phyloP scores from a whole-genome alignment of 2,329 filamentous ascomycete genomes.

The Helotiales sp. region DNA sequence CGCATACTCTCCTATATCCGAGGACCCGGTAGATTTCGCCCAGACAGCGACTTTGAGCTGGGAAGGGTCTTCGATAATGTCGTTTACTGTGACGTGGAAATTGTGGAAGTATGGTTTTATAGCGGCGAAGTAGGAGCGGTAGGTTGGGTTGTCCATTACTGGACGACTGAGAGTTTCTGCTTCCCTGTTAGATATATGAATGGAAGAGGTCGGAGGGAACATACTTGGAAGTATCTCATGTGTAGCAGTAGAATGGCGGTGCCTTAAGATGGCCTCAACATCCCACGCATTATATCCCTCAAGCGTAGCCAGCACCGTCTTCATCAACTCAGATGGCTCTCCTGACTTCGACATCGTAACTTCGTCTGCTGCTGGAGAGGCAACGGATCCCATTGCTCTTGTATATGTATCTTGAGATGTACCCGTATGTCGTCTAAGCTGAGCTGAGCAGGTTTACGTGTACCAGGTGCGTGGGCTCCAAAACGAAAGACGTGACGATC shows the following conservation, averaged over 20 bases:
- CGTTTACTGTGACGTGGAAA: slow-evolving; percentile 5
- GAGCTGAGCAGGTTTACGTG: too few species aligned
- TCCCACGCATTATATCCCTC: neutral
- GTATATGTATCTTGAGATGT: too few species aligned
- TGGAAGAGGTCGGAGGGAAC: neutral
- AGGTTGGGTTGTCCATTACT: slow-evolving; percentile 2
- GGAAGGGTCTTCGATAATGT: neutral
- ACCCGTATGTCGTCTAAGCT: too few species aligned
- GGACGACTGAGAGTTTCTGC: slow-evolving; percentile 5
- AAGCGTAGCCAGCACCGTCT: neutral
- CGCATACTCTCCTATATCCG: neutral
- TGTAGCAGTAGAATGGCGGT: neutral
- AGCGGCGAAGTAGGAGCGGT: slow-evolving; percentile 1
- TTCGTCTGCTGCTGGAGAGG: neutral
- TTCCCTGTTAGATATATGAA: neutral
- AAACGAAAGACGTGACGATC: too few species aligned
- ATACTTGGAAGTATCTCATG: slow-evolving; percentile 6
- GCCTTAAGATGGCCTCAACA: neutral
- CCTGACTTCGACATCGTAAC: too few species aligned
- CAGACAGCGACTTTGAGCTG: slow-evolving; percentile 4
- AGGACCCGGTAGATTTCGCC: neutral
- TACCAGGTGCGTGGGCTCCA: too few species aligned
- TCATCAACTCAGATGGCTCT: neutral
- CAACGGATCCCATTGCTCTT: neutral
- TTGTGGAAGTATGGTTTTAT: slow-evolving; percentile 1